Percentiles rank a stretch among this genome's conserved stretches.
Evolutionary conservation across 495 filamentous ascomycete genomes (phyloP).

Genomic region (Oleoguttula mirabilis): DNA sequence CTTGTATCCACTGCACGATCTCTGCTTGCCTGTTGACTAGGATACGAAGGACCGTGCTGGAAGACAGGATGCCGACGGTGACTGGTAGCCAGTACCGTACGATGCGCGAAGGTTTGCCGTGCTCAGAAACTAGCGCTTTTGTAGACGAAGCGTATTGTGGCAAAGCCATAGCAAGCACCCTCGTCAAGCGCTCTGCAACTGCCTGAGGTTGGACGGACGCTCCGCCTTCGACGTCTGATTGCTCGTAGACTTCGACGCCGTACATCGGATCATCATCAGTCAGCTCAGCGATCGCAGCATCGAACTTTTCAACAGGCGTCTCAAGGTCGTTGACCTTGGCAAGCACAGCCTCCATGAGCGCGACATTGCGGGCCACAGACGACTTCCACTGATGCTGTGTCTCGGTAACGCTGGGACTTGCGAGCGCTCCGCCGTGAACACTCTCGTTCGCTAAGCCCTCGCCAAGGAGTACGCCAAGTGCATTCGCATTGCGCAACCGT

Average conservation of each 20-base stretch:
- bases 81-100: conserved; percentile 82
- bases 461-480: conserved; percentile 73
- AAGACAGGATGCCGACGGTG: conserved; percentile 55
- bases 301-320: conserved; percentile 53
- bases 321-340: conserved; percentile 43
- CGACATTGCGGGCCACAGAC: conserved; percentile 57
- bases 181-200: conserved; percentile 54
- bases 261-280: conserved; percentile 50
- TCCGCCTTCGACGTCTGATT: conserved; percentile 14
- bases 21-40: conserved; percentile 57
- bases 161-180: conserved; percentile 47
- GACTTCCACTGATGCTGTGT: conserved; percentile 53
- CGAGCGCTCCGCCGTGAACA: conserved; percentile 19
- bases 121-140: conserved; percentile 35
- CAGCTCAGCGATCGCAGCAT: conserved; percentile 53
- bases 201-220: conserved; percentile 37
- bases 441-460: conserved; percentile 50
- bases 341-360: conserved; percentile 71
- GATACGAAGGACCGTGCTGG: conserved; percentile 68
- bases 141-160: conserved; percentile 47
- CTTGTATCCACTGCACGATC: conserved; percentile 60
- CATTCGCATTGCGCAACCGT: conserved; percentile 69
- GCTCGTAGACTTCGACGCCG: conserved; percentile 26
- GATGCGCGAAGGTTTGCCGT: conserved; percentile 64
- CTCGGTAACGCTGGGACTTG: conserved; percentile 32